These are phyloP conservation scores for Osmozyma mogii DNA, from an alignment of 805 yeast species.

Conservation along the genomic window DNA sequence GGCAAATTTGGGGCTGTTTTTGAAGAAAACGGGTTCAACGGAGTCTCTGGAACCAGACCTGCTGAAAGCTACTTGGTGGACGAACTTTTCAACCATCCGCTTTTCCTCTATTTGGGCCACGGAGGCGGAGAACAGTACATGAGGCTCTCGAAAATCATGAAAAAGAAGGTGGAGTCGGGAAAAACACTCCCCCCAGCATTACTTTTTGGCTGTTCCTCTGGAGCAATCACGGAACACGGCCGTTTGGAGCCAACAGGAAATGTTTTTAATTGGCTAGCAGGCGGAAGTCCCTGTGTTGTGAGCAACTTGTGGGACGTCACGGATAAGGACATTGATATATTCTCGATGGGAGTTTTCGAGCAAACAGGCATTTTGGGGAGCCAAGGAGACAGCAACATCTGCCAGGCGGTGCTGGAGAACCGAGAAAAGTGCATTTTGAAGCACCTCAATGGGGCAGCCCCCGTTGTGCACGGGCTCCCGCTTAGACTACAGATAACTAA, in stretches of 20 bases:
- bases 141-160: slow-evolving; percentile 41
- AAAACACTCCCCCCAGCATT: slow-evolving; percentile 52
- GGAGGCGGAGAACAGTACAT: slow-evolving; percentile 92
- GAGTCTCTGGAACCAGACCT: slow-evolving; percentile 51
- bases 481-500: slow-evolving; percentile 18
- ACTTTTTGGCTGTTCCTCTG: slow-evolving; percentile 89
- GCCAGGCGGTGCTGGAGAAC: slow-evolving; percentile 53
- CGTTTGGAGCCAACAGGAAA: slow-evolving; percentile 69
- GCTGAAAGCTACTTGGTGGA: slow-evolving; percentile 41
- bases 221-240: slow-evolving; percentile 50
- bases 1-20: slow-evolving; percentile 42
- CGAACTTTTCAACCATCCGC: slow-evolving; percentile 30
- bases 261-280: slow-evolving; percentile 63
- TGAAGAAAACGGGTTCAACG: slow-evolving; percentile 22
- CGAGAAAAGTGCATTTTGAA: slow-evolving; percentile 62
- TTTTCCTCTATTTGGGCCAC: slow-evolving; percentile 83
- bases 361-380: slow-evolving; percentile 53
- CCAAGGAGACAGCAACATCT: slow-evolving; percentile 22
- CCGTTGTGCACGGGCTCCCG: slow-evolving; percentile 86
- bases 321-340: slow-evolving; percentile 86
- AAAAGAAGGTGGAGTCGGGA: slow-evolving; percentile 21
- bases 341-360: slow-evolving; percentile 52
- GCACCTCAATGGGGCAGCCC: slow-evolving; percentile 87
- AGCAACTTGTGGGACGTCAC: slow-evolving; percentile 97
- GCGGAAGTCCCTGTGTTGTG: slow-evolving; percentile 75